Base-by-base conservation (phyloP, 2,329 filamentous ascomycete species). In the Waltergamsia citrina region DNA sequence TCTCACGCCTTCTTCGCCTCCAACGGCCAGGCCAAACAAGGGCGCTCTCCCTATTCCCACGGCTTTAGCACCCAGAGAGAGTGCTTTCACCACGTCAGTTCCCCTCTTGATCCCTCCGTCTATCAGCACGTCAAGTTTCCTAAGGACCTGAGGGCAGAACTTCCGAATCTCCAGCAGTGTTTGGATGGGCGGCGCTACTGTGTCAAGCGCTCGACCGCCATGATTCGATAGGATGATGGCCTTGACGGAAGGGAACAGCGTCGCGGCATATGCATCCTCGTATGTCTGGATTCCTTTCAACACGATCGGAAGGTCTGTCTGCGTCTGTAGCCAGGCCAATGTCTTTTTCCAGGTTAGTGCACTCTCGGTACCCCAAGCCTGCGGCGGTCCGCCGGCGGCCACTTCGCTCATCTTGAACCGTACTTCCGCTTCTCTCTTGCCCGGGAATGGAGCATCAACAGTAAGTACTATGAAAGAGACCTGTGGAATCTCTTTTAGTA, bases 401-500 rank as follows among this genome's bases (percentile, higher is more conserved):
- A 73, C 74, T 43, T 72, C 62, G 29, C 53, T 44, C 48, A 73
- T 71, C 41, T 71, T 69, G 4, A 68, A 48, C 51, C 67, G 51
- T 48, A 62, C 56, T 37, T 64, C 56, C 5, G 57, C 60, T 41
- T 67, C 63, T 22, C 69, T 54, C 48, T 78, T 78, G 1, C 73
- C 72, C 1, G 67, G 60, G 7, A 74, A 62, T 0, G 73, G 71
- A 1, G 69, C 64, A 47, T 78, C 74, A 5, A 78, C 62, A 0
- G 74, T 79, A 4, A 78, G 53, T 38, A 76, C 69, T n/a, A 78
- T 33, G 67, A 70, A 43, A 69, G 71, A 33, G 14, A 73, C 85
- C 17, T 68, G 68, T 24, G 87, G 61, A 66, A 86, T 82, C 2
- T 72, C 70, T 47, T 85, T 78, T 49, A 76, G 86, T 65, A 86